Conservation (phyloP, 768 basidiomycete species). For the Russula sp. region DNA sequence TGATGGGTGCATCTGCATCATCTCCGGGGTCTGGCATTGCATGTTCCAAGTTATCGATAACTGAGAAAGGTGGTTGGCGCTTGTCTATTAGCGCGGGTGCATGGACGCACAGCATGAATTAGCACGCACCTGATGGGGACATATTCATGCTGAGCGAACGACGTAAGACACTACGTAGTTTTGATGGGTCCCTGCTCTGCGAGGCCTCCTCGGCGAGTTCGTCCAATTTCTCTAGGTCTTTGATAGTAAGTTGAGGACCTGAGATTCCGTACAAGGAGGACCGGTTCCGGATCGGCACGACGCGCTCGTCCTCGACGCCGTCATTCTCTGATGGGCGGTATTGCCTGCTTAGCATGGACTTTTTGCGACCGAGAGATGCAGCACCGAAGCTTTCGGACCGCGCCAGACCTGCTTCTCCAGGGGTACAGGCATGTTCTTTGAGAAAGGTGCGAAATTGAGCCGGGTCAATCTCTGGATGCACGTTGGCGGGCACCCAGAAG, state of each 20-base stretch:
- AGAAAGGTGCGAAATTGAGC: constrained; percentile 93
- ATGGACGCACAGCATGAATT: not conserved
- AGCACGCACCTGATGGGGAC: constrained; percentile 70
- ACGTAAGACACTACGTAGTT: constrained; percentile 70
- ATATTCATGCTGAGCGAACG: constrained; percentile 86
- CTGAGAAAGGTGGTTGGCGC: constrained; percentile 32
- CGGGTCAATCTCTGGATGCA: constrained; percentile 97
- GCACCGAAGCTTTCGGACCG: constrained; percentile 44
- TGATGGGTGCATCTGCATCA: constrained; percentile 86
- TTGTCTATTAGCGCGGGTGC: not conserved
- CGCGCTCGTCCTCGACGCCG: constrained; percentile 54
- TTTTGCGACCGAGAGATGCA: constrained; percentile 65
- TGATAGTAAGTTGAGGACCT: constrained; percentile 85
- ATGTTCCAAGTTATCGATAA: constrained; percentile 61
- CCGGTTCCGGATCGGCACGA: constrained; percentile 63
- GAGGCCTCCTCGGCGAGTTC: constrained; percentile 88
- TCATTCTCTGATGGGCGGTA: constrained; percentile 81
- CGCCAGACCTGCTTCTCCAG: constrained; percentile 40
- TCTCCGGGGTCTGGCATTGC: constrained; percentile 57
- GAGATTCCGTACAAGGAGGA: constrained; percentile 59
- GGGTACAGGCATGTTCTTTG: constrained; percentile 75
- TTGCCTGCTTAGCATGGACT: constrained; percentile 91
- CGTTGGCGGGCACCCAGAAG: constrained; percentile 96
- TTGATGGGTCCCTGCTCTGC: constrained; percentile 72
- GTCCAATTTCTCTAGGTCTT: constrained; percentile 91